Conservation (phyloP, 305 asterid species). For the Fraxinus paxiana region DNA sequence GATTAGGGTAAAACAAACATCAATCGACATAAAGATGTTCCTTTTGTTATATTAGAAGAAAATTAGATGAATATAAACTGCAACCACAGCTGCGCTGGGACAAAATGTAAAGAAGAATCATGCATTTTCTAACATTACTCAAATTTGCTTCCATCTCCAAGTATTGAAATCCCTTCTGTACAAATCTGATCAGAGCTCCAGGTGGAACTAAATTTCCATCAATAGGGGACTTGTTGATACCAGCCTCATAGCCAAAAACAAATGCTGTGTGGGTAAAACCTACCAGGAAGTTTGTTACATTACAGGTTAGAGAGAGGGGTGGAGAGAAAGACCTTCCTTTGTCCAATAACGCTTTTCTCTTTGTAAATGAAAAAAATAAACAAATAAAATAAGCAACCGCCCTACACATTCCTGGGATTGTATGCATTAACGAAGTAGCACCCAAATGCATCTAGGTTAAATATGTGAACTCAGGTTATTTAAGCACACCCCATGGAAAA, state of each 20-base stretch:
- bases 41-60: neutral
- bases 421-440: neutral
- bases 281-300: conserved; percentile 5
- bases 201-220: conserved; percentile 41
- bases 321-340: neutral
- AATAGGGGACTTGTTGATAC: conserved; percentile 26
- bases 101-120: conserved; percentile 15
- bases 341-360: neutral
- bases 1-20: conserved; percentile 16
- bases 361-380: neutral
- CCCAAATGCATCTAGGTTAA: neutral
- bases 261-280: conserved; percentile 43
- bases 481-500: neutral
- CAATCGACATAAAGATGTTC: neutral
- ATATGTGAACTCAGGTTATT: neutral
- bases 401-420: neutral
- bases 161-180: conserved; percentile 46
- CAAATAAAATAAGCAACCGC: neutral
- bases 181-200: conserved; percentile 35
- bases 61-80: neutral
- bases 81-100: neutral
- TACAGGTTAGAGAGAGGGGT: neutral
- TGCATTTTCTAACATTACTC: conserved; percentile 36
- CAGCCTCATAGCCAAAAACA: conserved; percentile 42
- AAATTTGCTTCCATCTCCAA: conserved; percentile 50